phyloP scores from a whole-genome alignment of 495 filamentous ascomycete species.

The Mycothermus thermophilus region DNA sequence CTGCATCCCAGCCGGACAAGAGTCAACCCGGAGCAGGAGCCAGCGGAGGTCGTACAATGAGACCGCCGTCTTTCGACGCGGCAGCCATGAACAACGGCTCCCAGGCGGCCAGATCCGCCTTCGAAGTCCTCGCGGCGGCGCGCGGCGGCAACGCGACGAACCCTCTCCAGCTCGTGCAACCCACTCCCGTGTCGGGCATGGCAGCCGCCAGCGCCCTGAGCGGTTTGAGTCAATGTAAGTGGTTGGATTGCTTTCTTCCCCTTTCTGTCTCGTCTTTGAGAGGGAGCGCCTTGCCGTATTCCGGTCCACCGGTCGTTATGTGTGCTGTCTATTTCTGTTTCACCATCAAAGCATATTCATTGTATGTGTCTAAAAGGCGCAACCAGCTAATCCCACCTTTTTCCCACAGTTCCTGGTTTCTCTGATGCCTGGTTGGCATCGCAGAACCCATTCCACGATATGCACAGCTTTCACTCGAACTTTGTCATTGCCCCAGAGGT shows the following conservation, averaged over 20 bases:
- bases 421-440: slow-evolving; percentile 43
- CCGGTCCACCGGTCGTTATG: too few species aligned
- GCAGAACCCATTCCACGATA: slow-evolving; percentile 78
- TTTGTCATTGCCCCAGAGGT: slow-evolving; percentile 95
- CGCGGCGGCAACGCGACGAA: slow-evolving; percentile 23
- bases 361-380: too few species aligned
- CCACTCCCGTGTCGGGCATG: slow-evolving; percentile 38
- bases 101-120: slow-evolving; percentile 28
- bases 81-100: slow-evolving; percentile 17
- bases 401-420: slow-evolving; percentile 32
- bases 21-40: too few species aligned
- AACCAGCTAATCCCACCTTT: too few species aligned
- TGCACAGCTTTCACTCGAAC: slow-evolving; percentile 84
- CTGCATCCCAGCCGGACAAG: slow-evolving; percentile 26
- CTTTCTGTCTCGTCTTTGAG: slow-evolving; percentile 5
- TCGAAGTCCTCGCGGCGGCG: slow-evolving; percentile 27
- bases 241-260: slow-evolving; percentile 18
- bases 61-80: slow-evolving; percentile 27
- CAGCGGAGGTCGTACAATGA: slow-evolving; percentile 32
- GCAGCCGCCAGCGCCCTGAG: slow-evolving; percentile 38
- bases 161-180: slow-evolving; percentile 44
- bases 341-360: too few species aligned
- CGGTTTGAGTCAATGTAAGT: slow-evolving; percentile 62
- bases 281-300: too few species aligned
- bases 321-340: too few species aligned